Base-by-base conservation (phyloP, 768 basidiomycete genomes). In the Megacollybia marginata region DNA sequence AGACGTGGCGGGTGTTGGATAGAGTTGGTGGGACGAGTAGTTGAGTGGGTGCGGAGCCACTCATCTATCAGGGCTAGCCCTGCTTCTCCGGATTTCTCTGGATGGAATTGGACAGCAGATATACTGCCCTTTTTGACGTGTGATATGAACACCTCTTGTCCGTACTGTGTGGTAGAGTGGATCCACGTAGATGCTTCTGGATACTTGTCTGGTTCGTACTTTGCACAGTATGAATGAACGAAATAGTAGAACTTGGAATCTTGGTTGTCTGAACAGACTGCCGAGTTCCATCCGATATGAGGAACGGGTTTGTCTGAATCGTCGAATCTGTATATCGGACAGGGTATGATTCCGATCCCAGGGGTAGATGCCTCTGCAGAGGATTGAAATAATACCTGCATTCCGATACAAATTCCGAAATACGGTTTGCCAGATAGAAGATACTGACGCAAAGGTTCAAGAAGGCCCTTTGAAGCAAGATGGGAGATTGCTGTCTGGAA, bases 381-480 rank as follows among this genome's bases (percentile, higher is more conserved):
- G 12, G 87, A 82, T 51, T 78, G 71, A 69, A 92, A 98, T 53
- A 99, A 88, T 50, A 96, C 81, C 67, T 99, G 96, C 84, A 99
- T 86, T 59, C 96, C 96, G 61, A 99, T 90, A 70, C 96, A 99
- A 71, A 99, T 98, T 35, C 92, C 92, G 67, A 96, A 91, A 69
- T 96, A 99, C 2, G 95, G 96, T 58, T 76, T 80, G 20, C 96
- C 95, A 10, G 90, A 90, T 13, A 69, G 67, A 58, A 99, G 83
- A 65, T 97, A 99, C 46, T 76, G 68, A 53, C 76, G 78, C 50
- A 99, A 74, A 20, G 91, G 92, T 54, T 88, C 79, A 33, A 88
- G 75, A 51, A 94, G 78, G 18, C 88, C 90, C 53, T 82, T 82
- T 15, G 75, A 65, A 13, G 70, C 67, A 46, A 99, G 81, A 50